Conservation (phyloP, 176 grass and related monocot species). For the Rhynchospora pubera region DNA sequence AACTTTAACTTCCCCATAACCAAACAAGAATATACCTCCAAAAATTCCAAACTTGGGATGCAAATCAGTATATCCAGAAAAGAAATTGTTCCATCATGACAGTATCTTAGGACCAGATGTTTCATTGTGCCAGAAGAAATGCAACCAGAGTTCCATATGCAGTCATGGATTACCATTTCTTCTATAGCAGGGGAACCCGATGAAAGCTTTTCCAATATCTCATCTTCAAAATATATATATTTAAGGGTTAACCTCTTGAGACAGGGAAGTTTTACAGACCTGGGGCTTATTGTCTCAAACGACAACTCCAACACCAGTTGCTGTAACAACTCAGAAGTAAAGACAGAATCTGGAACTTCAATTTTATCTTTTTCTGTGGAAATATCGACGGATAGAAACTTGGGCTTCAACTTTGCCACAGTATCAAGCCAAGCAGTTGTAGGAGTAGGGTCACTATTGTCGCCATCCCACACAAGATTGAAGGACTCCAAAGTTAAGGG, state of each 20-base stretch:
- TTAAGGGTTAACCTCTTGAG: background rate
- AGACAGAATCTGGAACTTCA: background rate
- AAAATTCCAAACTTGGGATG: background rate
- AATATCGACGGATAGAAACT: background rate
- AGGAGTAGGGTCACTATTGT: background rate
- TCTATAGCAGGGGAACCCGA: background rate
- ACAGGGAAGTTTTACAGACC: background rate
- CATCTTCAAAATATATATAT: background rate
- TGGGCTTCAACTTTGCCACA: background rate
- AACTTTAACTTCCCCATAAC: background rate
- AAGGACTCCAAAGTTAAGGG: background rate
- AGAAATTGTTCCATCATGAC: no score
- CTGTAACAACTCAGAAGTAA: background rate
- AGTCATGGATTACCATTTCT: background rate
- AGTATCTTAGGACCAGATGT: no score
- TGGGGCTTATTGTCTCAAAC: background rate
- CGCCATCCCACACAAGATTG: background rate
- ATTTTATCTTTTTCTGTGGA: background rate
- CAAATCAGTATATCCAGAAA: background rate
- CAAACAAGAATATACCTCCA: background rate
- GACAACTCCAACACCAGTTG: background rate
- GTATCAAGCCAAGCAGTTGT: conserved; percentile 1
- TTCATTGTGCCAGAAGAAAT: background rate
- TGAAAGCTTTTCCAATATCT: background rate
- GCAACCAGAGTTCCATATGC: background rate